Conservation (phyloP, 2,329 filamentous ascomycete species). For the Rutstroemia sp. region DNA sequence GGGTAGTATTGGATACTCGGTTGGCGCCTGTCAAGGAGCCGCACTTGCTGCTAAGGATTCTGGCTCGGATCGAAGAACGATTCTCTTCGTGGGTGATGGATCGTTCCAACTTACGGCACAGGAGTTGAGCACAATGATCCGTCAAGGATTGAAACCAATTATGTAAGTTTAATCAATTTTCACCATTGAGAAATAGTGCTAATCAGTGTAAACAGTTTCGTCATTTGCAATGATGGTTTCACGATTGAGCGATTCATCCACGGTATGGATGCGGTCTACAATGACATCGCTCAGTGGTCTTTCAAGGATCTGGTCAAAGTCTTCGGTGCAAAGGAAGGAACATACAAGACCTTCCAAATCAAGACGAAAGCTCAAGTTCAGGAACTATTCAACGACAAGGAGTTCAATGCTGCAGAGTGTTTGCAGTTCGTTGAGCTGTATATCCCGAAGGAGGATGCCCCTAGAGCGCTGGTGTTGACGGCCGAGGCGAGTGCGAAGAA, state of each 20-base stretch:
- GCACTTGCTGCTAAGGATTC: constrained; percentile 67
- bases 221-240: constrained; percentile 83
- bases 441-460: constrained; percentile 74
- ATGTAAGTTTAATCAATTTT: constrained; percentile 45
- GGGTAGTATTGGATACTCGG: constrained; percentile 59
- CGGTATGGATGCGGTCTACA: constrained; percentile 71
- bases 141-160: constrained; percentile 65
- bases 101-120: constrained; percentile 80
- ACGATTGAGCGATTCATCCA: constrained; percentile 88
- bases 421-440: constrained; percentile 74
- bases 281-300: constrained; percentile 72
- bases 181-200: neutral
- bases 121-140: constrained; percentile 77
- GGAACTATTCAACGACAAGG: constrained; percentile 52
- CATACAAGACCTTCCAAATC: constrained; percentile 56
- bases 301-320: constrained; percentile 60
- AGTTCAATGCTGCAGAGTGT: constrained; percentile 50
- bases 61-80: constrained; percentile 52
- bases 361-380: constrained; percentile 64
- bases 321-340: constrained; percentile 55
- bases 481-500: constrained; percentile 63
- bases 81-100: constrained; percentile 85
- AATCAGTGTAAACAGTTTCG: constrained; percentile 44
- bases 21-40: constrained; percentile 58
- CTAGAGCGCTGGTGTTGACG: constrained; percentile 59